phyloP scores from a whole-genome alignment of 306 rosid species.

The Dalbergia cochinchinensis region DNA sequence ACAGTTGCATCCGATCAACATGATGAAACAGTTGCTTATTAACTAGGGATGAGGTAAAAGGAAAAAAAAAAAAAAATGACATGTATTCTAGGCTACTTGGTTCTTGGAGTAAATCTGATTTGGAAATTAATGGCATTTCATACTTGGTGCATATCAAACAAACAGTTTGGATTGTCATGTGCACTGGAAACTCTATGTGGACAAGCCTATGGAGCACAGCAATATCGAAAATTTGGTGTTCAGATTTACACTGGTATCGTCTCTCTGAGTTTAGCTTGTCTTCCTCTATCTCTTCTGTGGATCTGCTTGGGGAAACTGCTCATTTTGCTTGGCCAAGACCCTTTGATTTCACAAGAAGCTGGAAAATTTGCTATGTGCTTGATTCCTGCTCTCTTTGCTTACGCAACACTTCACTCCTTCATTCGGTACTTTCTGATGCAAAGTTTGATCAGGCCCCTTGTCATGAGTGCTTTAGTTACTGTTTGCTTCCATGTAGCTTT shows the following conservation, averaged over 20 bases:
- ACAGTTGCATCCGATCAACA: not conserved
- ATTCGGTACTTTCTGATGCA: slow-evolving; percentile 74
- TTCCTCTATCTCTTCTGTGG: slow-evolving; percentile 76
- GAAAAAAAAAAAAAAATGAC: too few species aligned
- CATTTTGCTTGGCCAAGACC: slow-evolving; percentile 77
- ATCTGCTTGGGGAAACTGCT: slow-evolving; percentile 64
- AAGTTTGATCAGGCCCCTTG: slow-evolving; percentile 67
- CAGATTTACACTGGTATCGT: slow-evolving; percentile 65
- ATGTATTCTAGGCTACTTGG: not conserved
- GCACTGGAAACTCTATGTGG: slow-evolving; percentile 76
- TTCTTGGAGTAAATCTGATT: not conserved
- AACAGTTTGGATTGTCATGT: slow-evolving; percentile 76
- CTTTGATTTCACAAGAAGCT: slow-evolving; percentile 75
- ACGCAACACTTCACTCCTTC: slow-evolving; percentile 67
- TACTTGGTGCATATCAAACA: not conserved
- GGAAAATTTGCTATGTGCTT: slow-evolving; percentile 70
- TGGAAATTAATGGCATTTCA: slow-evolving; percentile 21
- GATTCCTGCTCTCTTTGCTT: slow-evolving; percentile 85
- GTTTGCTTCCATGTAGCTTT: slow-evolving; percentile 68
- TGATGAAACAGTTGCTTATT: not conserved
- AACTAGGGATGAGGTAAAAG: not conserved
- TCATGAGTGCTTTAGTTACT: slow-evolving; percentile 57
- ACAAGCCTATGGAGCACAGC: slow-evolving; percentile 75
- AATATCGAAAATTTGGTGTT: slow-evolving; percentile 63
- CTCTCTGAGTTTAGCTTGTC: slow-evolving; percentile 61